Evolutionary conservation across 208 protist genomes (phyloP).

Genomic region (Crithidia bombi): DNA sequence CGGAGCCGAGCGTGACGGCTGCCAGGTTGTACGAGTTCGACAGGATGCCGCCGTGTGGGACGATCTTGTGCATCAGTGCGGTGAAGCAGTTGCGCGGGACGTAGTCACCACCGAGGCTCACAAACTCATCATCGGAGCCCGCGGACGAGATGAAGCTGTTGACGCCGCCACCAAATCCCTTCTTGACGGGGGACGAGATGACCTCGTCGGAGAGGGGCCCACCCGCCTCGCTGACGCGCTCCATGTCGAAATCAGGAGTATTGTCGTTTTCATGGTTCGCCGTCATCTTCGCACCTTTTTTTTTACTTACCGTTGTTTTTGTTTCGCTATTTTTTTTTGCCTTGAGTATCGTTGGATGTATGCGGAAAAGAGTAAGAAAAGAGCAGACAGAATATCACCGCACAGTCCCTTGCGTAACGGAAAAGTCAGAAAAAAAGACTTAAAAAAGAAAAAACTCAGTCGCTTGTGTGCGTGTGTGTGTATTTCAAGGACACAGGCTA

Average conservation of each 20-base stretch:
- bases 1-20: constrained; percentile 76
- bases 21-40: constrained; percentile 80
- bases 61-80: constrained; percentile 44
- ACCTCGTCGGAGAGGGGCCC: constrained; percentile 11
- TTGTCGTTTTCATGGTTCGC: neutral
- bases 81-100: constrained; percentile 40
- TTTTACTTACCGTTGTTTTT: constrained; percentile 1
- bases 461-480: neutral
- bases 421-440: constrained; percentile 1
- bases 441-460: neutral
- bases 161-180: neutral
- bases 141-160: constrained; percentile 7
- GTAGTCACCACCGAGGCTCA: constrained; percentile 33
- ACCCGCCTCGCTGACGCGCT: constrained; percentile 13
- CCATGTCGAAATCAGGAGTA: constrained; percentile 1
- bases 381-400: neutral
- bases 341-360: neutral
- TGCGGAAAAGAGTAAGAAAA: constrained; percentile 1
- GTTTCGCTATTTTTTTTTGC: too few species aligned
- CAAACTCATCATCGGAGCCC: constrained; percentile 19
- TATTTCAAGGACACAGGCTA: neutral
- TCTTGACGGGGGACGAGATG: constrained; percentile 1
- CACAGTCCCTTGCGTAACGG: neutral
- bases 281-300: neutral
- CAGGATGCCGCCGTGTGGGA: constrained; percentile 74